Evolutionary conservation across 2,329 filamentous ascomycete genomes (phyloP).

Genomic region (Sporothrix mexicana): DNA sequence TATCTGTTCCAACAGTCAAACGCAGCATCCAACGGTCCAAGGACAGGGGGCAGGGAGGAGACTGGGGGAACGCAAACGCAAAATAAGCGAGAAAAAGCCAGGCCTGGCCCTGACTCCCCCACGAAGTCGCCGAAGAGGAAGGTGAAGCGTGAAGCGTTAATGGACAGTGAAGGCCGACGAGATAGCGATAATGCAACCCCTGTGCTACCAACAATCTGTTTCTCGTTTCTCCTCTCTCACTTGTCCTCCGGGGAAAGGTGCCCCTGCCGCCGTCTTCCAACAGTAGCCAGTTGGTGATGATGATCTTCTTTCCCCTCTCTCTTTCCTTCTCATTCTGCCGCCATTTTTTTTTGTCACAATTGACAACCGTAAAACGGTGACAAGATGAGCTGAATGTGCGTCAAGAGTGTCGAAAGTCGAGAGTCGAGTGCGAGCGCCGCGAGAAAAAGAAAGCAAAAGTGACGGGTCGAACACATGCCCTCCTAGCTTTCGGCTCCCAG

Average conservation of each 20-base stretch:
- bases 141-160: neutral
- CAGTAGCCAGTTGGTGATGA: neutral
- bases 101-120: neutral
- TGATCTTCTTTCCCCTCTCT: neutral
- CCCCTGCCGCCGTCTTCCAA: neutral
- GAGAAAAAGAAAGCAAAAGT: constrained; percentile 1
- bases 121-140: neutral
- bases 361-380: neutral
- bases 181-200: neutral
- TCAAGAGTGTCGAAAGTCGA: too few species aligned
- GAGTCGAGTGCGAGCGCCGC: too few species aligned
- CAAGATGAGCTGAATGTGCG: constrained; percentile 2
- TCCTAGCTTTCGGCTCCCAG: too few species aligned
- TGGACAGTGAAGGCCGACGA: too few species aligned
- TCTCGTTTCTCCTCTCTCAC: neutral
- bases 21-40: neutral
- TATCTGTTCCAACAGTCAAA: neutral
- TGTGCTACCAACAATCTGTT: constrained; percentile 9
- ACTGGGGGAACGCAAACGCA: too few species aligned
- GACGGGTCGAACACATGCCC: too few species aligned
- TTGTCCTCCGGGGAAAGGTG: neutral
- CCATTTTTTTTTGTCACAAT: neutral
- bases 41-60: neutral
- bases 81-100: neutral
- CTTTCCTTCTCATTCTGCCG: constrained; percentile 4